Evolutionary conservation across 148 eudicot species (phyloP), one percentile per base, ranked within the genome.

Genomic region (Amaranthus palmeri): DNA sequence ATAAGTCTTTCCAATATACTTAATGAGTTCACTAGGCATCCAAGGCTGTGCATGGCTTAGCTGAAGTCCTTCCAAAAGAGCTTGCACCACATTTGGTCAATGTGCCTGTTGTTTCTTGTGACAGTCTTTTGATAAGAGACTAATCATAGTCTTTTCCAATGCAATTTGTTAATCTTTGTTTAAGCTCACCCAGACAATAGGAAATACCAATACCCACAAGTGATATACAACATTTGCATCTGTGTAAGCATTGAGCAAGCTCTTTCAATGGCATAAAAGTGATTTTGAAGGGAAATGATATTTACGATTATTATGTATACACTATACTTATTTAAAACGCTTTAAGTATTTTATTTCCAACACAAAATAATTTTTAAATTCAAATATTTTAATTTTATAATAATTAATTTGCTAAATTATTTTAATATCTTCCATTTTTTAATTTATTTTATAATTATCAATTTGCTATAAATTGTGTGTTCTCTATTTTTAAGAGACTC

Each of bases 11-110:
- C 99, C 99, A 77, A 92, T 90, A 80, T 90, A 96, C 72, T 96
- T 96, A 57, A 96, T 96, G 67, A 96, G 87, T 78, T 96, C 97
- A 78, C 99, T 92, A 77, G 99, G 99, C 95, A 96, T 96, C 47
- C 97, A 90, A 73, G 99, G 99, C 81, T 96, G 97, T 49, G 99
- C 97, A 74, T 96, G 97, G 88, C 99, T 96, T 80, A 96, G 79
- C 75, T 96, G 99, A 71, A 96, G 92, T 74, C 99, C 99, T 87
- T 96, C 99, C 62, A 96, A 75, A 67, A 96, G 87, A 76, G 99
- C 99, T 81, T 96, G 99, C 78, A 90, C 97, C 73, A 96, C 99
- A 81, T 96, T 96, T 73, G 99, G 99, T 69, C 99, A 80, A 66
- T 86, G 87, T 69, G 86, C 82, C 81, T 85, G 90, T 81, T 96